phyloP scores from a whole-genome alignment of 148 eudicot genomes.

The Polygonum aviculare region DNA sequence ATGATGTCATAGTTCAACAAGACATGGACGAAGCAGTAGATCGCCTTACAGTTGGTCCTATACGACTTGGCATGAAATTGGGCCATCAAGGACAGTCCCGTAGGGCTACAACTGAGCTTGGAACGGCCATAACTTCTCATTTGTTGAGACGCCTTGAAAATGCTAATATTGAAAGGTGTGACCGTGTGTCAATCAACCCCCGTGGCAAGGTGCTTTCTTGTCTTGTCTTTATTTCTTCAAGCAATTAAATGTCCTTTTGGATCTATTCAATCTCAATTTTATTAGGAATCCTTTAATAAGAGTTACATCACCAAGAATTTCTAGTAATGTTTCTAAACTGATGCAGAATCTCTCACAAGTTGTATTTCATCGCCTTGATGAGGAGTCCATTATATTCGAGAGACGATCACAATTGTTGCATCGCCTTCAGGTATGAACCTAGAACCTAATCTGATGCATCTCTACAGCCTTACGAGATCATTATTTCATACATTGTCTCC shows the following conservation, averaged over 20 bases:
- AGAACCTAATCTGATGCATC: neutral
- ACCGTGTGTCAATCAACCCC: slow-evolving; percentile 76
- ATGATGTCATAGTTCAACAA: slow-evolving; percentile 48
- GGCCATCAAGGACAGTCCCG: slow-evolving; percentile 83
- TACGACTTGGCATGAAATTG: slow-evolving; percentile 60
- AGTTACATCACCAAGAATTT: neutral
- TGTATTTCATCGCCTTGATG: slow-evolving; percentile 77
- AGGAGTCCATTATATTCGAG: slow-evolving; percentile 73
- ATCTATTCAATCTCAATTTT: neutral
- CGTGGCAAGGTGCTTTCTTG: slow-evolving; percentile 62
- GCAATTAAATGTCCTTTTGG: neutral
- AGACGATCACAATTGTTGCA: slow-evolving; percentile 76
- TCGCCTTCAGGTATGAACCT: slow-evolving; percentile 73
- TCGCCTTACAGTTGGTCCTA: slow-evolving; percentile 84
- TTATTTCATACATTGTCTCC: neutral
- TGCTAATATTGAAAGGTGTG: slow-evolving; percentile 76
- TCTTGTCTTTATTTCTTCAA: neutral
- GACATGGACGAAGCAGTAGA: slow-evolving; percentile 94
- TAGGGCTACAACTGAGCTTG: slow-evolving; percentile 79
- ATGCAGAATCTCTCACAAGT: slow-evolving; percentile 43
- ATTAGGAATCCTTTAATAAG: neutral
- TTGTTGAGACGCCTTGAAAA: slow-evolving; percentile 61
- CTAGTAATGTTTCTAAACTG: neutral
- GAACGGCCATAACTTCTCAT: slow-evolving; percentile 83
- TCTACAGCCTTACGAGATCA: neutral